These are phyloP conservation scores for Nosema muscidifuracis DNA, from an alignment of 371 early-diverging fungal genomes.

Conservation along the genomic window DNA sequence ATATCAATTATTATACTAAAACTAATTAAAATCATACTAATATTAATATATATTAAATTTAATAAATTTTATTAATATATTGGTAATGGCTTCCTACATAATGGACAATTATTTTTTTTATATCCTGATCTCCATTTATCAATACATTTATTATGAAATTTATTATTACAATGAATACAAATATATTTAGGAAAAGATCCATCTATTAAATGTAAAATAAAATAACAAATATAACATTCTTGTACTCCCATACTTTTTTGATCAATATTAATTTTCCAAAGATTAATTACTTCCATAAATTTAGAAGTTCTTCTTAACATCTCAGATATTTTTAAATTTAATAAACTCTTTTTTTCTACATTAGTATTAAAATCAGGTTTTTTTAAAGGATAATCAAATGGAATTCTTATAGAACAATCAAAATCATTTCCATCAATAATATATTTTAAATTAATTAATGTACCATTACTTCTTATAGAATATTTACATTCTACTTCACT, in stretches of 20 bases:
- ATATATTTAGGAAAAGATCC: slow-evolving; percentile 46
- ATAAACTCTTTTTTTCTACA: slow-evolving; percentile 17
- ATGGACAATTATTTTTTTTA: slow-evolving; percentile 50
- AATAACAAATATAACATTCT: slow-evolving; percentile 62
- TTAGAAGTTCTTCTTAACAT: slow-evolving; percentile 48
- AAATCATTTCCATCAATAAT: background rate
- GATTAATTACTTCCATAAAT: slow-evolving; percentile 52
- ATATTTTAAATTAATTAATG: slow-evolving; percentile 10
- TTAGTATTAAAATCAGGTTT: slow-evolving; percentile 24
- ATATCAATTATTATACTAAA: background rate
- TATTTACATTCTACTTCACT: background rate
- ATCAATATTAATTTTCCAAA: slow-evolving; percentile 57
- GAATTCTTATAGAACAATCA: slow-evolving; percentile 6
- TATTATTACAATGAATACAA: slow-evolving; percentile 56
- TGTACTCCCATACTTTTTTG: slow-evolving; percentile 41
- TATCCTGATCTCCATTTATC: slow-evolving; percentile 47
- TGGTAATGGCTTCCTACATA: slow-evolving; percentile 42
- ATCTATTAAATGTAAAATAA: slow-evolving; percentile 51
- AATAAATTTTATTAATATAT: background rate
- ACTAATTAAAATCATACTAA: no score
- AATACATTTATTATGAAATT: slow-evolving; percentile 57
- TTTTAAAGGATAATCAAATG: slow-evolving; percentile 26
- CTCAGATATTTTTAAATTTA: slow-evolving; percentile 45
- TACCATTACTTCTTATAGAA: slow-evolving; percentile 4
- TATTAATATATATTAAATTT: background rate